These are phyloP conservation scores for Penicillium capsulatum DNA, from an alignment of 2,329 filamentous ascomycete genomes.

Conservation along the genomic window DNA sequence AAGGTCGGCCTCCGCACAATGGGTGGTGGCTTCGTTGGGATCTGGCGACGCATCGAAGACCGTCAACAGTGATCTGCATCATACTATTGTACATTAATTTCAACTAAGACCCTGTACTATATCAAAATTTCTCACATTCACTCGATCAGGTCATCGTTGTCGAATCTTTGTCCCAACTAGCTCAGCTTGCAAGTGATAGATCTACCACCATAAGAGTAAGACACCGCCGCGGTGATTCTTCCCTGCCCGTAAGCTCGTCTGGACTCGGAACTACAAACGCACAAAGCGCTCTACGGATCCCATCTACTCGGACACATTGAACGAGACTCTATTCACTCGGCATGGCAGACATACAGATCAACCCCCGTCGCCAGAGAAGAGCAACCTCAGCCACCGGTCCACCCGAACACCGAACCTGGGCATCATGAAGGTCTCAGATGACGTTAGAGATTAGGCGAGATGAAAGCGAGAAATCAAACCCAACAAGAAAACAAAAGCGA, in stretches of 20 bases:
- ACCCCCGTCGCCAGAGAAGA: slow-evolving; percentile 31
- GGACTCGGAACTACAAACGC: no score
- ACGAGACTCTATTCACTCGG: no score
- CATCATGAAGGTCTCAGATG: slow-evolving; percentile 22
- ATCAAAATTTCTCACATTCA: no score
- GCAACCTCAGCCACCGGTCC: slow-evolving; percentile 26
- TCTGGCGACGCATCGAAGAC: slow-evolving; percentile 46
- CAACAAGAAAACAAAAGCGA: slow-evolving; percentile 17
- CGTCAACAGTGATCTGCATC: not conserved
- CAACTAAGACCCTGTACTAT: not conserved
- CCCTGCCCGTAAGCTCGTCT: no score
- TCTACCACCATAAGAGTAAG: no score
- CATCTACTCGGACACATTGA: no score
- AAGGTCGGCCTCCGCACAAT: slow-evolving; percentile 47
- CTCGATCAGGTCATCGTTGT: no score
- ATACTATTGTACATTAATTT: slow-evolving; percentile 7
- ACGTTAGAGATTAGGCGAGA: slow-evolving; percentile 27
- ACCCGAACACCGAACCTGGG: slow-evolving; percentile 28
- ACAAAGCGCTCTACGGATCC: no score
- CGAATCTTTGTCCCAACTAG: no score
- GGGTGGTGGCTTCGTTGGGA: slow-evolving; percentile 51
- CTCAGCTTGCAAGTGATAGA: no score
- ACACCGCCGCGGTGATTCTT: no score
- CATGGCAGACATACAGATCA: slow-evolving; percentile 27
- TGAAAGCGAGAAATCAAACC: slow-evolving; percentile 23